Percentiles rank a stretch among this genome's conserved stretches.
phyloP scores from a whole-genome alignment of 2,329 filamentous ascomycete genomes.

The Cercospora zeina region DNA sequence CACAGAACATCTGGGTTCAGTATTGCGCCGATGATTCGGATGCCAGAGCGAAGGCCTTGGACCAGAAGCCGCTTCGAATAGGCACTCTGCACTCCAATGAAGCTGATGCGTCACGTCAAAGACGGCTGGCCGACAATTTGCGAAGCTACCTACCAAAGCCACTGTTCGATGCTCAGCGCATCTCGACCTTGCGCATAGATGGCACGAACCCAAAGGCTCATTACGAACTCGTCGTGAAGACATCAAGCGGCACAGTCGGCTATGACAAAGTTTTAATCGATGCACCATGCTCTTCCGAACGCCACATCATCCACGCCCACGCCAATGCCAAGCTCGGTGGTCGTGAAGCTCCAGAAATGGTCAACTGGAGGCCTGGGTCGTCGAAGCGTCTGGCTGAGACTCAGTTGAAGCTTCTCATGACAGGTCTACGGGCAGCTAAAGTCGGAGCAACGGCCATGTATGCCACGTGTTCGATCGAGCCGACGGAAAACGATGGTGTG shows the following conservation, averaged over 20 bases:
- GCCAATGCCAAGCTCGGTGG: constrained; percentile 33
- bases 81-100: constrained; percentile 46
- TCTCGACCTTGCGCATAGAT: constrained; percentile 34
- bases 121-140: constrained; percentile 38
- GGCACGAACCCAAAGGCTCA: constrained; percentile 27
- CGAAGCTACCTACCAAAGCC: constrained; percentile 31
- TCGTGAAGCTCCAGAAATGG: constrained; percentile 41
- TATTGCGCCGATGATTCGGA: constrained; percentile 24
- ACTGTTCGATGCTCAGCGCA: constrained; percentile 23
- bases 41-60: constrained; percentile 23
- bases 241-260: constrained; percentile 37
- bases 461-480: constrained; percentile 46
- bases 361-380: constrained; percentile 42
- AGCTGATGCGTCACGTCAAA: constrained; percentile 38
- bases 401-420: constrained; percentile 42
- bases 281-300: constrained; percentile 47
- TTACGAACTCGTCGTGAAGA: constrained; percentile 34
- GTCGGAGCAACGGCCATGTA: constrained; percentile 45
- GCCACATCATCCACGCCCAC: constrained; percentile 44
- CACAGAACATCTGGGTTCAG: constrained; percentile 39
- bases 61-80: constrained; percentile 13
- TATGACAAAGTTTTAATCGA: constrained; percentile 48
- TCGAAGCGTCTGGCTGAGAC: constrained; percentile 43
- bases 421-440: constrained; percentile 41
- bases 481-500: constrained; percentile 47